Percentiles rank a stretch among this genome's conserved stretches.
These are phyloP conservation scores for Pseudoscleropodium purum DNA, from an alignment of 225 moss, liverwort and hornwort species.

Conservation along the genomic window DNA sequence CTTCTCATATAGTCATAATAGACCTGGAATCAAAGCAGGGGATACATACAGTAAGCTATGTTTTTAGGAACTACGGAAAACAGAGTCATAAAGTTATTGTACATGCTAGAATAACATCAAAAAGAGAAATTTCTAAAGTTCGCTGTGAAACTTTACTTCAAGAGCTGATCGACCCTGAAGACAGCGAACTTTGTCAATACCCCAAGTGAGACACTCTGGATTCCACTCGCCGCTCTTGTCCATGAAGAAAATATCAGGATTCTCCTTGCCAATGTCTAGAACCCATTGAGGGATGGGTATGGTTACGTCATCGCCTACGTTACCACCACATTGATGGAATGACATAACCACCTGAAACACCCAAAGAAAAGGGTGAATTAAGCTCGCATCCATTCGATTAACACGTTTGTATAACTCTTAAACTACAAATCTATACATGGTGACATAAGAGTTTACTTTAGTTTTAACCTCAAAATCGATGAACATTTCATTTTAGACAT, in stretches of 20 bases:
- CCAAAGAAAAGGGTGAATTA: not conserved
- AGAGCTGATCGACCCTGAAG: slow-evolving; percentile 56
- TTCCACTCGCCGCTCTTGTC: slow-evolving; percentile 53
- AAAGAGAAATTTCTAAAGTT: not conserved
- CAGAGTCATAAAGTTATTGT: not conserved
- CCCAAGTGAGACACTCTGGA: slow-evolving; percentile 67
- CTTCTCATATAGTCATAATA: slow-evolving; percentile 90
- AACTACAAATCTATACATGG: not conserved
- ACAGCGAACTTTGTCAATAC: slow-evolving; percentile 52
- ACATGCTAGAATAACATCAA: not conserved
- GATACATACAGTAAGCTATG: not conserved
- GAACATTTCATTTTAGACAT: not conserved
- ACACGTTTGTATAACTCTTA: not conserved
- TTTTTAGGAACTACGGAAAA: not conserved
- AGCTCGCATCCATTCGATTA: not conserved
- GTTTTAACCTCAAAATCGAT: not conserved
- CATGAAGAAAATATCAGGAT: slow-evolving; percentile 72
- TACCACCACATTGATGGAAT: slow-evolving; percentile 79
- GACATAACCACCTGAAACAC: slow-evolving; percentile 81
- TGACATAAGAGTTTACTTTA: not conserved
- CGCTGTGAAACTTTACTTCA: slow-evolving; percentile 20
- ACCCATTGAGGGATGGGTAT: slow-evolving; percentile 74
- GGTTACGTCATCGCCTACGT: slow-evolving; percentile 54
- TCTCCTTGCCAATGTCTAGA: slow-evolving; percentile 52
- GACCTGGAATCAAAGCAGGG: slow-evolving; percentile 38